A percentile compares a stretch with the other conserved stretches of the same genome.
phyloP scores from a whole-genome alignment of 2,329 filamentous ascomycete genomes.

The Drechmeria coniospora region DNA sequence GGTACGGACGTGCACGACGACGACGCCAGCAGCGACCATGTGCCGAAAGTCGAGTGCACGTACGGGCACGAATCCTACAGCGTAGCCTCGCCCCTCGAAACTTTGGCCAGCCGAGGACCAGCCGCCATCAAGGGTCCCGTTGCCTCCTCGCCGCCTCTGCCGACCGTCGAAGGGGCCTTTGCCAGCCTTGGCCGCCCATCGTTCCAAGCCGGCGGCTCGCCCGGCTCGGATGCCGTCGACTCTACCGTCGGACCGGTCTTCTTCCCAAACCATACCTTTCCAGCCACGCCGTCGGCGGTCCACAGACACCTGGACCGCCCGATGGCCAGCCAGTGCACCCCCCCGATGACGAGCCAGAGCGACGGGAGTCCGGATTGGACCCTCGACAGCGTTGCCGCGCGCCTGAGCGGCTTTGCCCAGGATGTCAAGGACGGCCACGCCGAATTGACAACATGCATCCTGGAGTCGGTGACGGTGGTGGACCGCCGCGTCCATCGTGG shows the following conservation, averaged over 20 bases:
- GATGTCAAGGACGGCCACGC: conserved; percentile 31
- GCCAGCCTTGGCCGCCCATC: conserved; percentile 1
- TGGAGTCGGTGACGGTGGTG: conserved; percentile 27
- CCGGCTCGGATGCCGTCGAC: too few relatives aligned
- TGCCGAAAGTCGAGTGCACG: background rate
- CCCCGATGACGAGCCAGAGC: too few relatives aligned
- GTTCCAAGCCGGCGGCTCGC: too few relatives aligned
- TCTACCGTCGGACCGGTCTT: too few relatives aligned
- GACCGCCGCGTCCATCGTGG: conserved; percentile 25
- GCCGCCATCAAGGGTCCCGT: conserved; percentile 7
- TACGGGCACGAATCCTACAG: background rate
- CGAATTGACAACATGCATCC: conserved; percentile 26
- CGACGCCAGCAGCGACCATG: background rate
- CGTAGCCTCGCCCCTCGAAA: conserved; percentile 2
- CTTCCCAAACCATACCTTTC: too few relatives aligned
- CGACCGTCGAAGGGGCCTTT: conserved; percentile 4
- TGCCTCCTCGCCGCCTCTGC: conserved; percentile 14
- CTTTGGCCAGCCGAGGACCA: conserved; percentile 2
- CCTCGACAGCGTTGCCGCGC: conserved; percentile 24
- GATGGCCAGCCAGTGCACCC: too few relatives aligned
- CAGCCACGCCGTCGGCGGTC: too few relatives aligned
- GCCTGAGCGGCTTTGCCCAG: conserved; percentile 22
- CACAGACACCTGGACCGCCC: too few relatives aligned
- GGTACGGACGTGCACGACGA: background rate
- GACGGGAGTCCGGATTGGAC: conserved; percentile 22